A percentile compares a stretch with the other conserved stretches of the same genome.
These are phyloP conservation scores for Scalesia atractyloides DNA, from an alignment of 129 eudicot species.

Conservation along the genomic window DNA sequence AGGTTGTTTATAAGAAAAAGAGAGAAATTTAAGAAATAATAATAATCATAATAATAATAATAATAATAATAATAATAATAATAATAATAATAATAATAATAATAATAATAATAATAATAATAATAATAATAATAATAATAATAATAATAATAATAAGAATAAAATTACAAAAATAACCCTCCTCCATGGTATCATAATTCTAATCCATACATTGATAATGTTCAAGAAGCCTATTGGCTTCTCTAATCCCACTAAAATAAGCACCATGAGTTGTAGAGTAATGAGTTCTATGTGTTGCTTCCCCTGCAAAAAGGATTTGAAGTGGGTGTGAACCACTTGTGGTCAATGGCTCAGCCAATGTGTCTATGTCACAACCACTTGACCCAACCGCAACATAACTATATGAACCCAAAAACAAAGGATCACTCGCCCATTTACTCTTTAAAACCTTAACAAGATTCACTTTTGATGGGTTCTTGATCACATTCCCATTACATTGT, in stretches of 20 bases:
- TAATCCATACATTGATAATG: conserved; percentile 53
- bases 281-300: conserved; percentile 94
- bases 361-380: conserved; percentile 73
- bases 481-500: conserved; percentile 43
- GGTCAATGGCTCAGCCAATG: conserved; percentile 78
- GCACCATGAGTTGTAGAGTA: conserved; percentile 98
- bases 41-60: conserved; percentile 16
- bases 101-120: conserved; percentile 16
- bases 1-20: conserved; percentile 47
- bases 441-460: conserved; percentile 57
- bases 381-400: conserved; percentile 88
- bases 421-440: conserved; percentile 86
- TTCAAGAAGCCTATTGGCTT: conserved; percentile 91
- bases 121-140: conserved; percentile 15
- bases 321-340: conserved; percentile 44
- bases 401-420: conserved; percentile 87
- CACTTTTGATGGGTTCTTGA: conserved; percentile 31
- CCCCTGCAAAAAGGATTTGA: conserved; percentile 91
- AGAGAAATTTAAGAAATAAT: conserved; percentile 24
- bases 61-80: conserved; percentile 15
- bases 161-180: conserved; percentile 26
- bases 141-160: conserved; percentile 17
- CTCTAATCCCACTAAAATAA: conserved; percentile 93
- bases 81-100: conserved; percentile 19
- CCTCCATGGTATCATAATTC: conserved; percentile 26